A percentile compares a stretch with the other conserved stretches of the same genome.
phyloP scores from a whole-genome alignment of 768 basidiomycete species.

The Russula compacta region DNA sequence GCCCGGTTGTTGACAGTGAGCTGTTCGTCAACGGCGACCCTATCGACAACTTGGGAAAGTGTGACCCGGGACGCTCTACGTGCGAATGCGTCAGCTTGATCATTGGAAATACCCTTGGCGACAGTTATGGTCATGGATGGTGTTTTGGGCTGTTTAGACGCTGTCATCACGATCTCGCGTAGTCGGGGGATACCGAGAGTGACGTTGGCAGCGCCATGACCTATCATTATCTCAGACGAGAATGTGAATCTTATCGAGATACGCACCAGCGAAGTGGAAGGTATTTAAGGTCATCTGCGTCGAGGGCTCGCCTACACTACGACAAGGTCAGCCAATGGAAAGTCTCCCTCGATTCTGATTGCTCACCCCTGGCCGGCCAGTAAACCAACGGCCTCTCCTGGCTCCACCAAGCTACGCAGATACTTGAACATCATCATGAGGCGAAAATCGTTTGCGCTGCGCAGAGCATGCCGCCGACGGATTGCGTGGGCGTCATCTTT shows the following conservation, averaged over 20 bases:
- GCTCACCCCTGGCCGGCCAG: slow-evolving; percentile 92
- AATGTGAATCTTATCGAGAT: neutral
- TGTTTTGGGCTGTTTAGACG: slow-evolving; percentile 90
- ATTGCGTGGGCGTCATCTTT: slow-evolving; percentile 33
- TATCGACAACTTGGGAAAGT: slow-evolving; percentile 82
- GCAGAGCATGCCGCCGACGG: slow-evolving; percentile 37
- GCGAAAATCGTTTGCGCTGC: slow-evolving; percentile 56
- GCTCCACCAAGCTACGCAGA: slow-evolving; percentile 87
- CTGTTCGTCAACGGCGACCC: slow-evolving; percentile 71
- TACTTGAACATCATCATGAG: slow-evolving; percentile 87
- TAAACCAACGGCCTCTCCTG: slow-evolving; percentile 96
- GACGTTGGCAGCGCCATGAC: slow-evolving; percentile 98
- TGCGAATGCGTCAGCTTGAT: slow-evolving; percentile 70
- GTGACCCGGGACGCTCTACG: slow-evolving; percentile 80
- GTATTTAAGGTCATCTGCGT: slow-evolving; percentile 99
- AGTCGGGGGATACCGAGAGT: slow-evolving; percentile 98
- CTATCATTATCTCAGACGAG: slow-evolving; percentile 31
- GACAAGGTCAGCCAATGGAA: neutral
- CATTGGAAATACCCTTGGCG: slow-evolving; percentile 38
- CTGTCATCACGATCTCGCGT: slow-evolving; percentile 98
- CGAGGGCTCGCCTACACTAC: slow-evolving; percentile 93
- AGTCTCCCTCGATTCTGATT: neutral
- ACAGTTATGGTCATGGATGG: slow-evolving; percentile 92
- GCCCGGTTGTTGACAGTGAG: slow-evolving; percentile 56
- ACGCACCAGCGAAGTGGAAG: slow-evolving; percentile 94